Evolutionary conservation across 306 rosid genomes (phyloP).

Genomic region (Malus asiatica): DNA sequence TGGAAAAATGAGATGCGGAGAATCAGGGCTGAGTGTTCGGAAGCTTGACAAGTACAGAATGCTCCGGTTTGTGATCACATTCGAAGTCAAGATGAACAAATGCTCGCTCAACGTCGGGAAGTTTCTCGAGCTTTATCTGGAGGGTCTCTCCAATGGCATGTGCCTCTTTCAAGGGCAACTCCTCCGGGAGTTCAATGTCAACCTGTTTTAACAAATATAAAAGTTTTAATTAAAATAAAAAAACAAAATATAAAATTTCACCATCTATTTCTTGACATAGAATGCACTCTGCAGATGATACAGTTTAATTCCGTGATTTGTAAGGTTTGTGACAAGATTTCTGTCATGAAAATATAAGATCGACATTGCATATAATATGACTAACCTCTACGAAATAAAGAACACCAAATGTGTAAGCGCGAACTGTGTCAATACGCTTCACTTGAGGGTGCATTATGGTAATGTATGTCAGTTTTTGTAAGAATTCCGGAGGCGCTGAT

Average conservation of each 20-base stretch:
- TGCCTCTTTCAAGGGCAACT: slow-evolving; percentile 70
- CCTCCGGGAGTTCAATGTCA: slow-evolving; percentile 90
- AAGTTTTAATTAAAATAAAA: no score
- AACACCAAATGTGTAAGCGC: slow-evolving; percentile 94
- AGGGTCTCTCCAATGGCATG: slow-evolving; percentile 70
- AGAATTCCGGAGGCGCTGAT: slow-evolving; percentile 87
- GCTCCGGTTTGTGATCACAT: slow-evolving; percentile 95
- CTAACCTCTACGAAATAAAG: slow-evolving; percentile 95
- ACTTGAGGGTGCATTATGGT: slow-evolving; percentile 60
- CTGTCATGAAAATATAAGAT: not conserved
- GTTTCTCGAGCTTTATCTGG: slow-evolving; percentile 68
- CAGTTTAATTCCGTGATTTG: not conserved
- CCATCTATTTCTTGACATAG: not conserved
- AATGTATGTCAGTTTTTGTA: slow-evolving; percentile 83
- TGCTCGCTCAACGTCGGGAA: slow-evolving; percentile 80
- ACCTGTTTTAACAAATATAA: slow-evolving; percentile 40
- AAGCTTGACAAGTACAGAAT: slow-evolving; percentile 57
- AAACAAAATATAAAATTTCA: not conserved
- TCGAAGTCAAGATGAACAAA: slow-evolving; percentile 97
- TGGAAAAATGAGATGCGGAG: not conserved
- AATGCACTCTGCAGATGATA: not conserved
- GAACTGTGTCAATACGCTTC: slow-evolving; percentile 85
- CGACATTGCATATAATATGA: not conserved
- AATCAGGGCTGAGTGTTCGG: slow-evolving; percentile 46
- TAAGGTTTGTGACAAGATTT: not conserved